Evolutionary conservation across 2,329 filamentous ascomycete genomes (phyloP).

Genomic region (Emericellopsis cladophorae): DNA sequence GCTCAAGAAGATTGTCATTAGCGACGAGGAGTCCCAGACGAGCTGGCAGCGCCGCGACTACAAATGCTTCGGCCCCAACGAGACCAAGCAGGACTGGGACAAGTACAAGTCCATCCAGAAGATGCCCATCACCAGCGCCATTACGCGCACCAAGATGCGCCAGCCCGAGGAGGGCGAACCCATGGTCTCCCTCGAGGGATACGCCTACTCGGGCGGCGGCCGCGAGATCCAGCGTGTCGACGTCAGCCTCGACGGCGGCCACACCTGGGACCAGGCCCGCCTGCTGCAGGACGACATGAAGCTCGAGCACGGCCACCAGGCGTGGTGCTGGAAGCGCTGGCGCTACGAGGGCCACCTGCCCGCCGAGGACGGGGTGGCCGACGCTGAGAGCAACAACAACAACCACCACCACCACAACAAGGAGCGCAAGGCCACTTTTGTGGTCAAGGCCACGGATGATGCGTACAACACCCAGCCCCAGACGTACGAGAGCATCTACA

Average conservation of each 20-base stretch:
- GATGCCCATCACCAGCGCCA: conserved; percentile 36
- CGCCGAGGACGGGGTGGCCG: conserved; percentile 6
- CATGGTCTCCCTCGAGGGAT: conserved; percentile 17
- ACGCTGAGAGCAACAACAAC: conserved; percentile 1
- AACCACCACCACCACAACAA: conserved; percentile 5
- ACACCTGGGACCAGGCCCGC: conserved; percentile 32
- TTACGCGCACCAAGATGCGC: conserved; percentile 15
- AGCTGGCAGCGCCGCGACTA: conserved; percentile 36
- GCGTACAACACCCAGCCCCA: conserved; percentile 35
- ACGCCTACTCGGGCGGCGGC: conserved; percentile 39
- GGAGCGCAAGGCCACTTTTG: conserved; percentile 17
- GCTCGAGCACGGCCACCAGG: conserved; percentile 17
- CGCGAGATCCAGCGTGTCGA: conserved; percentile 36
- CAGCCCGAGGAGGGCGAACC: neutral
- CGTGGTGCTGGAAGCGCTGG: conserved; percentile 37
- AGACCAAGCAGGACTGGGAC: conserved; percentile 29
- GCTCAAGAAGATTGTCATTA: conserved; percentile 35
- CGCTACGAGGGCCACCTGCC: conserved; percentile 17
- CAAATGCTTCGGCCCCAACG: conserved; percentile 33
- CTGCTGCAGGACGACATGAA: conserved; percentile 19
- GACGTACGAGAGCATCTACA: conserved; percentile 27
- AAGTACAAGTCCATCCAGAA: conserved; percentile 34
- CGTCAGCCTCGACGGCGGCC: conserved; percentile 31
- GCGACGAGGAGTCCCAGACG: conserved; percentile 33
- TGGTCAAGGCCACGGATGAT: conserved; percentile 36